Conservation (phyloP, 2,329 filamentous ascomycete genomes). For the Cladosporium halotolerans region DNA sequence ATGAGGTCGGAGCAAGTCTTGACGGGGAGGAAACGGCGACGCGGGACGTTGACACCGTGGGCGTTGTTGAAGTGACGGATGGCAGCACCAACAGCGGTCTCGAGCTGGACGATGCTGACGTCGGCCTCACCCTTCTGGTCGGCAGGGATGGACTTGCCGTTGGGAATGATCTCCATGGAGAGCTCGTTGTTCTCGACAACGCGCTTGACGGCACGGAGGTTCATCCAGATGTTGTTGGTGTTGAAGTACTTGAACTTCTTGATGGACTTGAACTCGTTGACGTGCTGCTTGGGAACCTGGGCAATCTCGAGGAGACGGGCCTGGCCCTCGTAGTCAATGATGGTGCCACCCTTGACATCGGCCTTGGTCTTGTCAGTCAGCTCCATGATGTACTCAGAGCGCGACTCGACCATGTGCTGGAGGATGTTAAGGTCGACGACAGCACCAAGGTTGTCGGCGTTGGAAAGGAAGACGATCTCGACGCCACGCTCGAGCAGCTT, state of each 20-base stretch:
- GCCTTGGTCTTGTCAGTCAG: constrained; percentile 99
- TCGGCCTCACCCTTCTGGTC: constrained; percentile 99
- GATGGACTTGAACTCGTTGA: constrained; percentile 99
- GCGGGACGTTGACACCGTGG: constrained; percentile 97
- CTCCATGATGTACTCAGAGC: constrained; percentile 99
- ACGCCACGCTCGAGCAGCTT: constrained; percentile 92
- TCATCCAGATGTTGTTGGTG: constrained; percentile 99
- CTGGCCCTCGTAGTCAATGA: constrained; percentile 97
- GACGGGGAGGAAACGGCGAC: constrained; percentile 95
- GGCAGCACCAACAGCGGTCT: constrained; percentile 95
- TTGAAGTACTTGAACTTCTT: constrained; percentile 99
- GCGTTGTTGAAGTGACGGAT: constrained; percentile 99
- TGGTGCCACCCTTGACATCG: constrained; percentile 99
- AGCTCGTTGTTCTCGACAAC: constrained; percentile 98
- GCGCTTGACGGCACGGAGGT: constrained; percentile 93
- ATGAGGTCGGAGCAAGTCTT: constrained; percentile 99
- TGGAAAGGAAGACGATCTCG: constrained; percentile 97
- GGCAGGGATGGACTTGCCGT: constrained; percentile 95
- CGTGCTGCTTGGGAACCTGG: constrained; percentile 98
- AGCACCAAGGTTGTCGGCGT: constrained; percentile 96
- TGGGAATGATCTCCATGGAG: constrained; percentile 99
- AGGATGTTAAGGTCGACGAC: constrained; percentile 97
- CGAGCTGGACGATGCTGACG: constrained; percentile 93
- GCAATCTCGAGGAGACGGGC: constrained; percentile 97
- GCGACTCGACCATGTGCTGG: constrained; percentile 98